Evolutionary conservation across 1,284 basidiomycete species (phyloP).

Genomic region (Marasmius tenuissimus): DNA sequence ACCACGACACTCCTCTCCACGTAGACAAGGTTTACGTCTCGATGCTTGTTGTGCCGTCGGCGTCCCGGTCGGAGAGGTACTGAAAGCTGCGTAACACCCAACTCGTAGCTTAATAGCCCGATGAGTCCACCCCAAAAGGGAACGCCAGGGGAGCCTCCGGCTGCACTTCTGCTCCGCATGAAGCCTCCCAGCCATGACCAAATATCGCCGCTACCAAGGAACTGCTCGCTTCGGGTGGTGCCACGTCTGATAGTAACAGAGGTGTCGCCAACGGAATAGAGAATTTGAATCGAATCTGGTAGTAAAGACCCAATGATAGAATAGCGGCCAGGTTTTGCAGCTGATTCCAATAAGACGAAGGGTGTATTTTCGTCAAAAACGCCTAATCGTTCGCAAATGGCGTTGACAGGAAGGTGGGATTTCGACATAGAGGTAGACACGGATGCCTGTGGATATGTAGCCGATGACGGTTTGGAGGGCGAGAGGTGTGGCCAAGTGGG

Average conservation of each 20-base stretch:
- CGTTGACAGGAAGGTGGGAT: constrained; percentile 39
- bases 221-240: constrained; percentile 27
- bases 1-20: constrained; percentile 75
- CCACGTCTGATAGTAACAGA: constrained; percentile 42
- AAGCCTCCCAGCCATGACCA: constrained; percentile 75
- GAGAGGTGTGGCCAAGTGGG: constrained; percentile 54
- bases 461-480: constrained; percentile 18
- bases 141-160: constrained; percentile 45
- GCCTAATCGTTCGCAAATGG: constrained; percentile 61
- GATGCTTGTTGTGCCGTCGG: constrained; percentile 36
- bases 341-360: constrained; percentile 76
- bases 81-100: constrained; percentile 59
- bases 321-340: constrained; percentile 69
- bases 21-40: constrained; percentile 72
- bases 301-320: constrained; percentile 66
- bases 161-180: constrained; percentile 51
- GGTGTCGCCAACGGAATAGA: constrained; percentile 52
- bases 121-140: constrained; percentile 82
- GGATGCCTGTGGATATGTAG: constrained; percentile 20
- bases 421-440: constrained; percentile 36
- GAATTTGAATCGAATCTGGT: constrained; percentile 53
- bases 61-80: constrained; percentile 32
- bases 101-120: constrained; percentile 73
- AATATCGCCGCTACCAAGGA: constrained; percentile 46
- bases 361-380: constrained; percentile 55